Base-by-base conservation (phyloP, 139 green algal species). In the Coccomyxa sp. region DNA sequence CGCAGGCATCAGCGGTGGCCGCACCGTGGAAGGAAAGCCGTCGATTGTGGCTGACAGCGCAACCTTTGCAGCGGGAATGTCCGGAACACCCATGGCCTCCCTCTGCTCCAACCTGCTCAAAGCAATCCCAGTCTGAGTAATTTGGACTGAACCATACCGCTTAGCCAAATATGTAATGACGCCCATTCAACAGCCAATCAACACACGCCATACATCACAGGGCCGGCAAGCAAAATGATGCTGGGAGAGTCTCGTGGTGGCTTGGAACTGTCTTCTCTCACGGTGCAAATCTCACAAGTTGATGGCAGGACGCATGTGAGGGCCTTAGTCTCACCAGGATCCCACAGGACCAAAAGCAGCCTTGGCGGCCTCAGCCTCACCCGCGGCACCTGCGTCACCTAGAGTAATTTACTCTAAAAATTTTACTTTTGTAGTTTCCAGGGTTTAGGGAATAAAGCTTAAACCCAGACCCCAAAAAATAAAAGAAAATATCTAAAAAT, bases 11-110 rank as follows among this genome's bases (percentile, higher is more conserved):
- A 76, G 58, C 58, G 21, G 58, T n/a, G 31, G 58, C 80, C 80
- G 75, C 16, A 83, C 80, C 38, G 28, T 57, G 13, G 80, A n/a
- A 10, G 80, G 28, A n/a, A 83, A 83, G 17, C 80, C 80, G 30
- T 58, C 58, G 28, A 83, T 67, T 10, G 59, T 59, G 51, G 58
- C 74, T 45, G 80, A 83, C 80, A 83, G 71, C 28, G 80, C 80
- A 31, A 59, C 80, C 30, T 83, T 83, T 58, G 60, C 80, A 30
- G 80, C 80, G 60, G 60, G 60, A 27, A 83, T 32, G 76, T 83
- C 80, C 80, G 76, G 71, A 58, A 83, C 17, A 28, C 74, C 74
- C 14, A 83, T 45, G n/a, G 57, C 17, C 31, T 83, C 80, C 30
- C 80, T 77, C 31, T 32, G 23, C 14, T 38, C n/a, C 21, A 30